A percentile compares a stretch with the other conserved stretches of the same genome.
phyloP scores from a whole-genome alignment of 2,329 filamentous ascomycete genomes.

The Fusarium pseudonygamai region DNA sequence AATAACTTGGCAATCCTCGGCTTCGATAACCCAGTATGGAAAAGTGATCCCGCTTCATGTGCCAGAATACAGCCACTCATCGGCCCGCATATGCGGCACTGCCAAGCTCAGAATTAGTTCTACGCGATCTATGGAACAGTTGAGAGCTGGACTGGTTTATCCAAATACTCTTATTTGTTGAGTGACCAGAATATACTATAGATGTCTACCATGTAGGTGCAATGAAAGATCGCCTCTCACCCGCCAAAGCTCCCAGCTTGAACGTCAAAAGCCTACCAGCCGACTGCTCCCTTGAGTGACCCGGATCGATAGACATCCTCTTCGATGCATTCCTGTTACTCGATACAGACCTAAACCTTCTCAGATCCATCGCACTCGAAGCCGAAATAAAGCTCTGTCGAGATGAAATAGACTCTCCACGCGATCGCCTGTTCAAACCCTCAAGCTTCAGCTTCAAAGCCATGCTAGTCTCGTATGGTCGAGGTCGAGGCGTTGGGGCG shows the following conservation, averaged over 20 bases:
- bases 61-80: background rate
- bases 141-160: background rate
- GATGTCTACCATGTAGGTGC: background rate
- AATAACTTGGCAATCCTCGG: background rate
- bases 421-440: slow-evolving; percentile 7
- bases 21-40: background rate
- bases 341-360: slow-evolving; percentile 18
- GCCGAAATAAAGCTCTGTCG: slow-evolving; percentile 11
- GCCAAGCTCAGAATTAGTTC: background rate
- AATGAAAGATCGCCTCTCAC: slow-evolving; percentile 1
- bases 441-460: slow-evolving; percentile 3
- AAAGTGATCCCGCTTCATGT: rapidly evolving
- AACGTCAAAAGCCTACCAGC: slow-evolving; percentile 24
- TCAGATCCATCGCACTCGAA: background rate
- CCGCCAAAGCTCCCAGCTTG: slow-evolving; percentile 30
- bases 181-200: background rate
- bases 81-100: background rate
- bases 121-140: too few species aligned
- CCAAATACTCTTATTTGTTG: background rate
- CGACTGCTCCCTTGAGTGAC: slow-evolving; percentile 5
- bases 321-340: slow-evolving; percentile 1
- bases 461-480: slow-evolving; percentile 8
- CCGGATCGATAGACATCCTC: background rate
- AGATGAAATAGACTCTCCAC: background rate
- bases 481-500: background rate